Evolutionary conservation across 2,329 filamentous ascomycete genomes (phyloP), one percentile per base, ranked within the genome.

Genomic region (Cladosporium velox): DNA sequence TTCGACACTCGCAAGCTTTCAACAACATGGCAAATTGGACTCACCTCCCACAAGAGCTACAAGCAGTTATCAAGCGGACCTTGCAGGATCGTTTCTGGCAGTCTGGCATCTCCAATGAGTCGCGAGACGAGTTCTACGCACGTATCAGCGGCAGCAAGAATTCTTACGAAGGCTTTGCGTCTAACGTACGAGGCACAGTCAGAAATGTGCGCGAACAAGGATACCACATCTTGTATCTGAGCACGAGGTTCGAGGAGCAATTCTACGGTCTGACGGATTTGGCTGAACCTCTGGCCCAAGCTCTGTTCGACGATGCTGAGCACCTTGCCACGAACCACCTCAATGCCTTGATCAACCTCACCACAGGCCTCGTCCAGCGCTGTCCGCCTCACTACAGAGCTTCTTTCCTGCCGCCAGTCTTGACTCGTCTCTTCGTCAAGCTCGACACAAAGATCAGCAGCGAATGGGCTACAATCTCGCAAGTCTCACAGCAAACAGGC

Each of bases 41-140:
- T 11, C 86, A 89, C 35, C 80, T 97, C 18, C 90, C 93, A 1
- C 77, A 82, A 12, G 92, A 96, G 51, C 90, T 96, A 83, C 89
- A 89, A 66, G 81, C 85, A 5, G 87, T 96, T 62, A 91, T 98
- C 47, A 86, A 88, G 52, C 87, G 91, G 26, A 92, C 98, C 24
- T 81, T 99, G 26, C 96, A 93, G 15, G 95, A 99, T 78, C 87
- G 95, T 28, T 99, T 99, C 77, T 99, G 95, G 95, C 95, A 99
- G 82, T 92, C 93, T 7, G 95, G 95, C 11, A 99, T 99, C 60
- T 98, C 95, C 0, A 91, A 90, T 68, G 95, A 96, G 30, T 98
- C 92, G 72, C 93, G 95, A 76, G 95, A 98, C 69, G 94, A 98
- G 66, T 99, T 99, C 76, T 98, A 97, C 77, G 91, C 92, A 35